Conservation (phyloP, 2,329 filamentous ascomycete genomes). For the Rhynchosporium secalis region DNA sequence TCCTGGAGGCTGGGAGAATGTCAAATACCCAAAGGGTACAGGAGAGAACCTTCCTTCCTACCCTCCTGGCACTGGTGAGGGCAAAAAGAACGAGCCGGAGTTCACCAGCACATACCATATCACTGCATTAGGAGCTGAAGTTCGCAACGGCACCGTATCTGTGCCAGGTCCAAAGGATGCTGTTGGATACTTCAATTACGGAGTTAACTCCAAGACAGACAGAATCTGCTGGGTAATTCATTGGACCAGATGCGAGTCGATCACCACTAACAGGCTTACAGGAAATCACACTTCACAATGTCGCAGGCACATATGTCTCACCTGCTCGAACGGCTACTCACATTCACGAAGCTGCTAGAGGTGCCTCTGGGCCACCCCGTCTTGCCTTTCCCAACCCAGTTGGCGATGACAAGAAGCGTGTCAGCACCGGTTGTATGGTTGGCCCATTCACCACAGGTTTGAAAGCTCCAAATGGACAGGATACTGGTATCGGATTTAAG, state of each 20-base stretch:
- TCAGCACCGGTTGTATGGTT: constrained; percentile 36
- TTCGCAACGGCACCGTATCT: constrained; percentile 44
- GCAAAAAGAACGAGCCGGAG: constrained; percentile 2
- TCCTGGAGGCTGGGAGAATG: constrained; percentile 24
- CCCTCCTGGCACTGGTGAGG: constrained; percentile 21
- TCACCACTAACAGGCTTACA: constrained; percentile 18
- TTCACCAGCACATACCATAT: constrained; percentile 51
- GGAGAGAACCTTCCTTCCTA: constrained; percentile 18
- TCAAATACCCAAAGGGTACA: constrained; percentile 26
- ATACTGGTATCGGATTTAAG: constrained; percentile 48
- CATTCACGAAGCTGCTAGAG: constrained; percentile 48
- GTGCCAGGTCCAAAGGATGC: constrained; percentile 43
- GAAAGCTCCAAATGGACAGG: constrained; percentile 42
- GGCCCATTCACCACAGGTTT: constrained; percentile 49
- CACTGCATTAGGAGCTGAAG: constrained; percentile 48
- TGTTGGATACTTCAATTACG: constrained; percentile 50
- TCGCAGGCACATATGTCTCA: constrained; percentile 48
- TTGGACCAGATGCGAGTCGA: not conserved
- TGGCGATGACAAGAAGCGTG: constrained; percentile 39
- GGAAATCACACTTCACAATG: constrained; percentile 50
- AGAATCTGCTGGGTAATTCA: constrained; percentile 38
- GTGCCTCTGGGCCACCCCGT: constrained; percentile 48
- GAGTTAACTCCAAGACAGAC: constrained; percentile 45
- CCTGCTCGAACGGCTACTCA: constrained; percentile 51
- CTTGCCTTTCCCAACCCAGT: constrained; percentile 49